A percentile compares a stretch with the other conserved stretches of the same genome.
phyloP scores from a whole-genome alignment of 208 protist genomes.

The Trypanosoma boissoni region DNA sequence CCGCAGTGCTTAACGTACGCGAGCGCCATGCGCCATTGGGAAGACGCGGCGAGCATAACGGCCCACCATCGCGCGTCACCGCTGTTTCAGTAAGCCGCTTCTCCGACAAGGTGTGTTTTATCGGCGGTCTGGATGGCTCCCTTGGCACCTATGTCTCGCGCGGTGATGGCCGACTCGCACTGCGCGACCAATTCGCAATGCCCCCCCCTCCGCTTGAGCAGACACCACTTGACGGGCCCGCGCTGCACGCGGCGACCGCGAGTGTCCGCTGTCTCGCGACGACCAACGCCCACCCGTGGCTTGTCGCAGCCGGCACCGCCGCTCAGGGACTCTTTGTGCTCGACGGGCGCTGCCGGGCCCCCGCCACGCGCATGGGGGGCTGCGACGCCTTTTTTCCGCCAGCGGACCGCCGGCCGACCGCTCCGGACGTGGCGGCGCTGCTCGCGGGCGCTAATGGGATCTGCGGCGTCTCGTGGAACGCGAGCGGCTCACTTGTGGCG shows the following conservation, averaged over 20 bases:
- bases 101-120: conserved; percentile 52
- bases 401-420: neutral
- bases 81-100: conserved; percentile 54
- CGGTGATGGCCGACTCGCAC: conserved; percentile 36
- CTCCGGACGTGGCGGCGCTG: conserved; percentile 8
- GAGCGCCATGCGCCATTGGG: conserved; percentile 2
- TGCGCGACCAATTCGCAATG: conserved; percentile 41
- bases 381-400: conserved; percentile 3
- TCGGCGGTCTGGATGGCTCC: conserved; percentile 54
- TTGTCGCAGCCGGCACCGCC: conserved; percentile 50
- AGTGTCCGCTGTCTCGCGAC: conserved; percentile 58
- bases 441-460: conserved; percentile 41
- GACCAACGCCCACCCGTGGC: conserved; percentile 44
- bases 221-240: conserved; percentile 2
- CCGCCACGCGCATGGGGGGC: conserved; percentile 28
- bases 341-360: conserved; percentile 39
- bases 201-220: conserved; percentile 39
- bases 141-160: conserved; percentile 42
- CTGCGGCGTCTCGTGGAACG: conserved; percentile 64
- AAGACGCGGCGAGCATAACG: neutral
- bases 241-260: conserved; percentile 12
- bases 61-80: conserved; percentile 8
- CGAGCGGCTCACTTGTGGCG: conserved; percentile 57
- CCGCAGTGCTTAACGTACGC: conserved; percentile 27
- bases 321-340: conserved; percentile 53